Base-by-base conservation (phyloP, 179 eudicot species). In the Pouteria campechiana region DNA sequence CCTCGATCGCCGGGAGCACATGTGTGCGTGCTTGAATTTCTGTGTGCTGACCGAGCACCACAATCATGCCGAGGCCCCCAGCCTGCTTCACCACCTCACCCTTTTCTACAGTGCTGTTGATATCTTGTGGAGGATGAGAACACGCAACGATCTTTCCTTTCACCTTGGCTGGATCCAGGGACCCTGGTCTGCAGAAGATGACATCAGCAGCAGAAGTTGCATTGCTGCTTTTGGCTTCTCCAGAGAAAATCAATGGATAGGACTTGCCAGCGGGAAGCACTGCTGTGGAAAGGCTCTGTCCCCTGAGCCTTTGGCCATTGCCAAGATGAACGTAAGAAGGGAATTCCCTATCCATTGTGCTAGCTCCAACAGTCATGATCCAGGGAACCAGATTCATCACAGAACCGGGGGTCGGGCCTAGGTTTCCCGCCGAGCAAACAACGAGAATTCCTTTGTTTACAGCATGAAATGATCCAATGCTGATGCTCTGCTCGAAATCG, bases 41-140 rank as follows among this genome's bases (percentile, higher is more conserved):
- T 17, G 8, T 9, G 0, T 35, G 25, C 52, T 62, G 5, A 16
- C 54, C 68, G 7, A 81, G 76, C 46, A 65, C 63, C 2, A 87
- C 75, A 35, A 87, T 68, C 81, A 83, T 72, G 4, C 94, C 96
- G 8, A 24, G 72, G 14, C 76, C 96, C 25, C 94, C 90, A 0
- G 74, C 77, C 2, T 7, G 48, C 15, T 25, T 31, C 15, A 75
- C 83, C 22, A 37, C 46, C 4, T 16, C 1, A 13, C 96, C 74
- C 44, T 79, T 76, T 13, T 57, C 72, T 0, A 60, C 44, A 41
- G 85, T 57, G 0, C 45, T 43, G 5, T 2, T 72, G 4, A 8
- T 59, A 1, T 93, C 93, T 31, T 78, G 46, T 0, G 69, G 48
- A n/a, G n/a, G n/a, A n/a, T n/a, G n/a, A 19, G 71, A 69, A 17